Conservation (phyloP, 192 early-diverging fungal genomes). For the Phlyctochytrium arcticum region DNA sequence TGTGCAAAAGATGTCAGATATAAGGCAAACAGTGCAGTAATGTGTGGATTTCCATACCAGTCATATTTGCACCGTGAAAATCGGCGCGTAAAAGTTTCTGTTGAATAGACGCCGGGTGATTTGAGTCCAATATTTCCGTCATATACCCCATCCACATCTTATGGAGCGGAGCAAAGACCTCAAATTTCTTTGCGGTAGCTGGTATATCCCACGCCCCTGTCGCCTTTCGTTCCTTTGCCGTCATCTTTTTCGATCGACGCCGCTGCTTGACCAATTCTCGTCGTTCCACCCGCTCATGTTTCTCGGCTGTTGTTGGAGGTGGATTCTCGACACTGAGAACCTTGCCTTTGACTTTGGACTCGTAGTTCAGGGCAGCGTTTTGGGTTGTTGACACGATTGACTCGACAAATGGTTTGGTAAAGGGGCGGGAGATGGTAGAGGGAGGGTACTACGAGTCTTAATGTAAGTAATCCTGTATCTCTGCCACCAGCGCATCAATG, state of each 20-base stretch:
- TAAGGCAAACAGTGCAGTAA: not conserved
- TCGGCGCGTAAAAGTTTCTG: conserved; percentile 75
- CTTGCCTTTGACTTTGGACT: conserved; percentile 48
- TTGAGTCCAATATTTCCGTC: conserved; percentile 48
- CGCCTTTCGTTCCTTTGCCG: conserved; percentile 58
- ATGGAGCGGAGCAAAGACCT: conserved; percentile 68
- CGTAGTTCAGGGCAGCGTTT: conserved; percentile 32
- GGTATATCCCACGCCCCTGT: conserved; percentile 65
- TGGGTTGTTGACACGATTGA: not conserved
- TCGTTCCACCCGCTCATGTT: not conserved
- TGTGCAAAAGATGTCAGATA: no score
- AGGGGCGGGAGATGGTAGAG: not conserved
- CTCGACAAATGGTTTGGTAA: conserved; percentile 8
- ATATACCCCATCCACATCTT: conserved; percentile 77
- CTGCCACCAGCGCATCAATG: not conserved
- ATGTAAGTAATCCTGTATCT: not conserved
- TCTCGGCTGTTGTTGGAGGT: conserved; percentile 11
- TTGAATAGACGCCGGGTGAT: conserved; percentile 17
- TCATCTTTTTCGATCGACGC: conserved; percentile 52
- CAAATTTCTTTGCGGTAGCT: conserved; percentile 51
- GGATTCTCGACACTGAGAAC: conserved; percentile 52
- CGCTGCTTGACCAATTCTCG: conserved; percentile 23
- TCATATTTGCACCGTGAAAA: conserved; percentile 76
- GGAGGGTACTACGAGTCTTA: not conserved
- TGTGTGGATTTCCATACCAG: conserved; percentile 40